phyloP scores from a whole-genome alignment of 345 rosid species.

The Diplotaxis tenuifolia region DNA sequence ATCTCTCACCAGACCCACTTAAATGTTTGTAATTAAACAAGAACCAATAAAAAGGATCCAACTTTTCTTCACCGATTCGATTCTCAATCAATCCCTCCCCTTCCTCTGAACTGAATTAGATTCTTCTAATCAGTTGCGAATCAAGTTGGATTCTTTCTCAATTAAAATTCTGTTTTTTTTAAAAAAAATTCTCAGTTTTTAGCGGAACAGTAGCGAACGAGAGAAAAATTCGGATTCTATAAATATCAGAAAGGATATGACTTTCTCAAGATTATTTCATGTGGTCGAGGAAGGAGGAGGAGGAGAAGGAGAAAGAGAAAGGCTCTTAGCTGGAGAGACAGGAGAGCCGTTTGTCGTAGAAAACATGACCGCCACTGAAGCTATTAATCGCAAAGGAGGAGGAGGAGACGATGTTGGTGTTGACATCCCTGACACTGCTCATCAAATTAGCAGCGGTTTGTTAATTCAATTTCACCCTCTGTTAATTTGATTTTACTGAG shows the following conservation, averaged over 20 bases:
- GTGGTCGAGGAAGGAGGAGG: conserved; percentile 25
- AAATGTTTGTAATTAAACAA: background rate
- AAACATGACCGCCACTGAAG: conserved; percentile 30
- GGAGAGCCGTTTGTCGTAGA: conserved; percentile 5
- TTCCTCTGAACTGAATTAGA: conserved; percentile 16
- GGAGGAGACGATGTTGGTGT: conserved; percentile 31
- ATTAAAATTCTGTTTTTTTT: background rate
- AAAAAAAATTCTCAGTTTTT: background rate
- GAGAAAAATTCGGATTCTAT: background rate
- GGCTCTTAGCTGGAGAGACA: conserved; percentile 25
- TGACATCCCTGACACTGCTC: conserved; percentile 77
- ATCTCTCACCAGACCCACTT: conserved; percentile 14
- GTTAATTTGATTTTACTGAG: background rate
- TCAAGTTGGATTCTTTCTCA: background rate
- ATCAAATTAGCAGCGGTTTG: conserved; percentile 72
- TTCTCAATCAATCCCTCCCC: background rate
- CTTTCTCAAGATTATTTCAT: conserved; percentile 22
- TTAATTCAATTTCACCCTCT: background rate
- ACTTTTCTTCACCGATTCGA: conserved; percentile 28
- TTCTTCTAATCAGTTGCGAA: background rate
- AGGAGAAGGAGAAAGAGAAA: conserved; percentile 23
- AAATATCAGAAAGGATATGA: conserved; percentile 28
- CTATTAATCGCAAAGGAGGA: conserved; percentile 30
- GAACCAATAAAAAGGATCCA: conserved; percentile 4
- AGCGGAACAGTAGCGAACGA: conserved; percentile 10